Evolutionary conservation across 495 filamentous ascomycete genomes (phyloP).

Genomic region (Penicillium longicatenatum): DNA sequence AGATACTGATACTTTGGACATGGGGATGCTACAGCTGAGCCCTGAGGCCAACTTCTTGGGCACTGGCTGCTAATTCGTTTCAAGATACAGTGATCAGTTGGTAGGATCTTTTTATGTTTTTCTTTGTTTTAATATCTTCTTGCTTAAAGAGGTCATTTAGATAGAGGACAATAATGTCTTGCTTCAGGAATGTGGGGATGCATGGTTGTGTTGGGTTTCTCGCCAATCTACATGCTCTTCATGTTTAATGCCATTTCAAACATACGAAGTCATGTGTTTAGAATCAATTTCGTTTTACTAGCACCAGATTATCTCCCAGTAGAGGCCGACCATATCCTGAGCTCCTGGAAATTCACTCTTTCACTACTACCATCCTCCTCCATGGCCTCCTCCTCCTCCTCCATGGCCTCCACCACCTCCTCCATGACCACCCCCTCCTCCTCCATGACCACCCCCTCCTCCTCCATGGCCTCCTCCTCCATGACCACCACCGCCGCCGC

Average conservation of each 20-base stretch:
- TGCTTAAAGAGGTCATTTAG: not conserved
- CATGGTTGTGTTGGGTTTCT: no score
- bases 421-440: not conserved
- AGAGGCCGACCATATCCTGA: not conserved
- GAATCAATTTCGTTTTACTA: not conserved
- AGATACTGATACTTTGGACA: slow-evolving; percentile 36
- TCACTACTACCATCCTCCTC: slow-evolving; percentile 1
- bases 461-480: not conserved
- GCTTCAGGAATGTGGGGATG: not conserved
- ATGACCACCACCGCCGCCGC: not conserved
- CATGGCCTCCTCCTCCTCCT: not conserved
- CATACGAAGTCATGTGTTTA: not conserved
- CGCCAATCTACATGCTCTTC: not conserved
- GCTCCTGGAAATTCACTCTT: not conserved
- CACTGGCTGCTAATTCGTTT: slow-evolving; percentile 22
- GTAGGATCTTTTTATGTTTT: not conserved
- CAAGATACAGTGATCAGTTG: not conserved
- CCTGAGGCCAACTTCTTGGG: slow-evolving; percentile 27
- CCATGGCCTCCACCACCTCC: not conserved
- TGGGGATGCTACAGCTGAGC: slow-evolving; percentile 18
- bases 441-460: not conserved
- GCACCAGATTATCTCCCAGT: not conserved
- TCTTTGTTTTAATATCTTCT: not conserved
- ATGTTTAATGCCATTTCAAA: not conserved
- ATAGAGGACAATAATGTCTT: not conserved